These are phyloP conservation scores for Malassezia japonica DNA, from an alignment of 1,284 basidiomycete species.

Conservation along the genomic window DNA sequence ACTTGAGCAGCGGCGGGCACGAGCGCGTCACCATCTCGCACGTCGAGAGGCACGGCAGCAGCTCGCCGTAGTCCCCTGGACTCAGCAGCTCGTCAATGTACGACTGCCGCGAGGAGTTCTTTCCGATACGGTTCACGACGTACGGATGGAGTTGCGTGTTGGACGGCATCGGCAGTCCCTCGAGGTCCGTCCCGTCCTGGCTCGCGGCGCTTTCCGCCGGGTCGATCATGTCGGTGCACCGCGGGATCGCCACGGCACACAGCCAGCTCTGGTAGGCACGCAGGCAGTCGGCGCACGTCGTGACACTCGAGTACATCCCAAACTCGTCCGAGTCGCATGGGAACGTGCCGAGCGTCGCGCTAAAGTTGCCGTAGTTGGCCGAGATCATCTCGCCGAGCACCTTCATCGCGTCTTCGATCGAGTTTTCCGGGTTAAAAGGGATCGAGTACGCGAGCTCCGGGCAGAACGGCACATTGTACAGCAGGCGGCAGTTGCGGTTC, in stretches of 20 bases:
- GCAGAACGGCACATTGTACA: constrained; percentile 48
- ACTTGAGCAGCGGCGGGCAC: constrained; percentile 40
- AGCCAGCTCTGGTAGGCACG: constrained; percentile 49
- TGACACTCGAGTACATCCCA: constrained; percentile 48
- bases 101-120: constrained; percentile 26
- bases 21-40: constrained; percentile 40
- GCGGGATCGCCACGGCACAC: constrained; percentile 49
- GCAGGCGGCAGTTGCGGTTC: constrained; percentile 44
- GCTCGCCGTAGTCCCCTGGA: constrained; percentile 38
- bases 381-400: constrained; percentile 41
- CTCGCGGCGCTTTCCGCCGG: constrained; percentile 29
- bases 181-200: constrained; percentile 27
- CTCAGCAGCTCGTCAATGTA: constrained; percentile 33
- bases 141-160: constrained; percentile 39
- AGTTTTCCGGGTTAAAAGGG: constrained; percentile 40
- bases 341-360: constrained; percentile 49
- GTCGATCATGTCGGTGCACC: constrained; percentile 47
- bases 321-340: constrained; percentile 45
- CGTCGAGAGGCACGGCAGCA: constrained; percentile 42
- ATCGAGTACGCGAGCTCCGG: constrained; percentile 51
- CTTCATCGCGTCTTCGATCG: constrained; percentile 32
- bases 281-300: constrained; percentile 48
- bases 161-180: constrained; percentile 25
- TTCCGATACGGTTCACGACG: constrained; percentile 33
- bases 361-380: constrained; percentile 47